Evolutionary conservation across 495 filamentous ascomycete species (phyloP).

Genomic region (Talaromyces thailandensis): DNA sequence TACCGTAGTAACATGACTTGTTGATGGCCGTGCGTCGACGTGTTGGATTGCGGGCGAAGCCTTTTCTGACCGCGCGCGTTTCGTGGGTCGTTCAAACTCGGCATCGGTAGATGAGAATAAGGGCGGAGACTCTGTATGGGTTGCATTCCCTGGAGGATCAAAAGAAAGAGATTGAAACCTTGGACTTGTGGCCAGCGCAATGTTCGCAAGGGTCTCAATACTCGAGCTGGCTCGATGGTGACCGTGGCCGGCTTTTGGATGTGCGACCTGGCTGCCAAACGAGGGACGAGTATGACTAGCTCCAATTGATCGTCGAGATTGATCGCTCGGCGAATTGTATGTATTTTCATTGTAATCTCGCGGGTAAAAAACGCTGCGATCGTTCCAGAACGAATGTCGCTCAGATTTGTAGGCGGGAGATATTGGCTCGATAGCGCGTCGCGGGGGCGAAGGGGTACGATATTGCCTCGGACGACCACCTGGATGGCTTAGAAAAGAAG

Average conservation of each 20-base stretch:
- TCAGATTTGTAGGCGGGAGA: constrained; percentile 32
- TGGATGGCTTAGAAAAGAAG: constrained; percentile 33
- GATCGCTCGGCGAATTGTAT: background rate
- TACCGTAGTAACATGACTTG: constrained; percentile 27
- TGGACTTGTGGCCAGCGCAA: constrained; percentile 43
- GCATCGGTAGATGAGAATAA: constrained; percentile 23
- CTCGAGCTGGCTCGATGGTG: constrained; percentile 40
- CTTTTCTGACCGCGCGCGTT: constrained; percentile 51
- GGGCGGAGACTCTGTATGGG: constrained; percentile 8
- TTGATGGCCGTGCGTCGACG: constrained; percentile 27
- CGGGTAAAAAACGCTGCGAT: constrained; percentile 17
- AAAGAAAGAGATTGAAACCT: constrained; percentile 23
- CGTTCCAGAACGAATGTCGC: constrained; percentile 22
- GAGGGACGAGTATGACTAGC: background rate
- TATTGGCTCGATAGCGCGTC: constrained; percentile 44
- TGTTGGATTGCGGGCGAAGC: constrained; percentile 37
- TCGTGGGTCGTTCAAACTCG: constrained; percentile 43
- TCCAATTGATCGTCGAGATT: background rate
- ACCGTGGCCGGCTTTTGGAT: constrained; percentile 11
- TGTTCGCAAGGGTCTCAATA: constrained; percentile 47
- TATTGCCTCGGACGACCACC: constrained; percentile 38
- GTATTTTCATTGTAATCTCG: background rate
- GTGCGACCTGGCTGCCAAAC: background rate
- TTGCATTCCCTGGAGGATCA: constrained; percentile 19
- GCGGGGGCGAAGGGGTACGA: constrained; percentile 46